Evolutionary conservation across 225 moss, liverwort and hornwort species (phyloP), one percentile per base, ranked within the genome.

Genomic region (Bryoerythrophyllum caledonicum): DNA sequence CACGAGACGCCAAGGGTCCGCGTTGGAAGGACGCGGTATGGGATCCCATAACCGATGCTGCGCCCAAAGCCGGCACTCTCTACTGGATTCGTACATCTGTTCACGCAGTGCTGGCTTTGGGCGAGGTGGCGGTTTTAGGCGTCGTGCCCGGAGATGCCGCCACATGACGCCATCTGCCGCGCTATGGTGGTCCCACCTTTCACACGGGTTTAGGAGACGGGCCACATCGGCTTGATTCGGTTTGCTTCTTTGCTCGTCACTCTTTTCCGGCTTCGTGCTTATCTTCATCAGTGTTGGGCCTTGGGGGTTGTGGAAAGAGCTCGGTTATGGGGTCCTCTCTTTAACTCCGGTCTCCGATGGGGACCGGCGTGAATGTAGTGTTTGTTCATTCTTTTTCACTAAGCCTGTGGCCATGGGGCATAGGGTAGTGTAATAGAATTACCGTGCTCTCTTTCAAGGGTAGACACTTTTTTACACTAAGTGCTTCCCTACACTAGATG

Each of bases 251-350:
- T 26, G 57, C 23, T 58, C 15, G 32, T 53, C 51, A 53, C 30
- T 16, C 77, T 63, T 67, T 70, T 30, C 54, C 17, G 63, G 63
- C 40, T 11, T 11, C n/a, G 23, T 63, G 54, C 63, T 77, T 77
- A 70, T 77, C 63, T 41, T 60, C 61, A 20, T 40, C 66, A n/a
- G 13, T 12, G 49, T 25, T 59, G 11, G 49, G 49, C 2, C 2
- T 60, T 24, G 7, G 27, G 13, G 40, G 8, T 28, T 55, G 26
- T 8, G 32, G 59, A 27, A 44, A 28, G 26, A 30, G 13, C 44
- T 14, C 44, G 3, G 46, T 3, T 46, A 15, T 15, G 48, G 48
- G 13, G 48, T 17, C 16, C 17, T 48, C 5, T 48, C 48, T 17
- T 44, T 13, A 44, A 38, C 37, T 8, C 37, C n/a, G n/a, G n/a